Base-by-base conservation (phyloP, 306 rosid species). In the Quercus variabilis region DNA sequence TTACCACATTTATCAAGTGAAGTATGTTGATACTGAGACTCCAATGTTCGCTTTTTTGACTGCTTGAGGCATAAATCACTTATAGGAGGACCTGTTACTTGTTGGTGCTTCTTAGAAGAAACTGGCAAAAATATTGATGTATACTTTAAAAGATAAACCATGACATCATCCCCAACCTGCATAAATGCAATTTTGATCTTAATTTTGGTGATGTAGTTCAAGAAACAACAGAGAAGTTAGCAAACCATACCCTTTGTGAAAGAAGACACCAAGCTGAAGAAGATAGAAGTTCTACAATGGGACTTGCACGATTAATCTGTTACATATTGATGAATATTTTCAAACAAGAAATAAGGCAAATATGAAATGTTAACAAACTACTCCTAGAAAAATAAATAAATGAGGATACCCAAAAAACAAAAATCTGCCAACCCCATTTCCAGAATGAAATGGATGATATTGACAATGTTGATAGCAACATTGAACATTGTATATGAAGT, bases 71-170 rank as follows among this genome's bases (percentile, higher is more conserved):
- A 88, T 49, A 83, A 64, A 55, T 46, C 5, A 69, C 65, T 88
- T 64, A 88, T 81, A n/a, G 93, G 85, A 56, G 76, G 81, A 74
- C 98, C 98, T 58, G 88, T 85, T 83, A 94, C 90, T 86, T 94
- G 98, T 64, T 74, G 88, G 79, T 90, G 86, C 31, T 79, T 86
- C 82, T 83, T 88, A 52, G 14, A 80, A 72, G 79, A 69, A 59
- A 76, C 71, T 57, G 91, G 90, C 89, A 92, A 74, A 88, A 94
- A 94, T 74, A 94, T 89, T 6, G 84, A 91, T 25, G 87, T 79
- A 74, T 86, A 51, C 75, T 76, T 86, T 51, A 89, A 84, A 54
- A 91, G 82, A 71, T 88, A 88, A 52, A 80, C 75, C 97, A 91
- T 86, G 21, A 88, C 17, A 57, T 83, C 87, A 65, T 88, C 90